These are phyloP conservation scores for Calonectria hawksworthii DNA, from an alignment of 2,329 filamentous ascomycete species.

Conservation along the genomic window DNA sequence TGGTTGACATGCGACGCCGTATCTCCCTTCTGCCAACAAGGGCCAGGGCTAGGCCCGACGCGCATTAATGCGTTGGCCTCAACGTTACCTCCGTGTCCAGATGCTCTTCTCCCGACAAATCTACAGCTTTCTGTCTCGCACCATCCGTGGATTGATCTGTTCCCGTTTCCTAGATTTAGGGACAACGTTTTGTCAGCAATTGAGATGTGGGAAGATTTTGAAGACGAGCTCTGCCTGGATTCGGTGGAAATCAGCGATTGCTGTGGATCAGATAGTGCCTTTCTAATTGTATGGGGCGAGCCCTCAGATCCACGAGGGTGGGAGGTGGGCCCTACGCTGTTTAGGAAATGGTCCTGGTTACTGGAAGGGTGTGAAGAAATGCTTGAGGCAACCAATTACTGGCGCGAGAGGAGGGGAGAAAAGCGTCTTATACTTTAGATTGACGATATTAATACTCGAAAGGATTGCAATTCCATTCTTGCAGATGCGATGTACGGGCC, in stretches of 20 bases:
- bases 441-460: background rate
- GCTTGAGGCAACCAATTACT: conserved; percentile 53
- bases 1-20: conserved; percentile 19
- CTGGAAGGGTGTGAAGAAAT: conserved; percentile 53
- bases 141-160: conserved; percentile 30
- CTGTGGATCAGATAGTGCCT: background rate
- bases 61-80: background rate
- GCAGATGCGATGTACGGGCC: background rate
- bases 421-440: background rate
- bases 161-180: conserved; percentile 20
- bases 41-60: conserved; percentile 4
- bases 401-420: conserved; percentile 38
- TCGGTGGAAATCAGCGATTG: conserved; percentile 12
- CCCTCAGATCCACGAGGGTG: conserved; percentile 60
- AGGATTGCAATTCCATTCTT: background rate
- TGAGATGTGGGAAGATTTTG: background rate
- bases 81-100: background rate
- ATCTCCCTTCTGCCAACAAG: conserved; percentile 16
- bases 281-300: conserved; percentile 64
- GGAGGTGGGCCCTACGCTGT: conserved; percentile 62
- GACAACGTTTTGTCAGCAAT: conserved; percentile 23
- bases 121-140: conserved; percentile 13
- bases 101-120: conserved; percentile 11
- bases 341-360: conserved; percentile 59
- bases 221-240: conserved; percentile 26